A percentile compares a stretch with the other conserved stretches of the same genome.
Evolutionary conservation across 768 basidiomycete genomes (phyloP).

Genomic region (Tricholoma bakamatsutake): DNA sequence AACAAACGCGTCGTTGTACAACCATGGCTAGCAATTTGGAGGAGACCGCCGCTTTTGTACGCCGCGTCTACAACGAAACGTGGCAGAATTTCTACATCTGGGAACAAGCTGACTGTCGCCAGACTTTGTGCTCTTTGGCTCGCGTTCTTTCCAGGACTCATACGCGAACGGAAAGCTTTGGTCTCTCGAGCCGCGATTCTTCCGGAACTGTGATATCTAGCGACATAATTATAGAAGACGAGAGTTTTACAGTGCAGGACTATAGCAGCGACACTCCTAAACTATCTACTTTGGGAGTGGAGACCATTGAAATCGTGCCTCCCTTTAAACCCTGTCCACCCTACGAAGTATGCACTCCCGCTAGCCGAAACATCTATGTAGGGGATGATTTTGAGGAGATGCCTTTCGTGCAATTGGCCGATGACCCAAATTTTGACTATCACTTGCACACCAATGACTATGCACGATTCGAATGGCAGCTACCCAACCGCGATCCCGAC

Average conservation of each 20-base stretch:
- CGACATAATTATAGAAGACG: not conserved
- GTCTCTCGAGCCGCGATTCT: not conserved
- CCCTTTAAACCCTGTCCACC: slow-evolving; percentile 22
- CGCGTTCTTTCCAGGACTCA: not conserved
- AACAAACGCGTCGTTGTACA: too few relatives aligned
- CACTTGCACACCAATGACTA: slow-evolving; percentile 35
- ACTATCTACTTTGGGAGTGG: slow-evolving; percentile 7
- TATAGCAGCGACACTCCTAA: slow-evolving; percentile 4
- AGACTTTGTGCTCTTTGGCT: slow-evolving; percentile 12
- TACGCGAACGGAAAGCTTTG: not conserved
- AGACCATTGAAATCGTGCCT: slow-evolving; percentile 9
- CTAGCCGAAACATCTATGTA: slow-evolving; percentile 37
- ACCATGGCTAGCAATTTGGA: not conserved
- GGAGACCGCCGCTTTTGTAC: not conserved
- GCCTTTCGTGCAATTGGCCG: slow-evolving; percentile 57
- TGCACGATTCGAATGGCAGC: slow-evolving; percentile 46
- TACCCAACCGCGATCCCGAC: slow-evolving; percentile 25
- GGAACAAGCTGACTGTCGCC: slow-evolving; percentile 16
- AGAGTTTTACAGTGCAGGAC: slow-evolving; percentile 12
- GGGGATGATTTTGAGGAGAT: slow-evolving; percentile 56
- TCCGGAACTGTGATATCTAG: not conserved
- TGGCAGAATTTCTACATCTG: slow-evolving; percentile 20
- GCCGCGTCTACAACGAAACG: slow-evolving; percentile 7
- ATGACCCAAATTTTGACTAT: slow-evolving; percentile 50
- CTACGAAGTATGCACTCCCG: slow-evolving; percentile 56